A percentile compares a stretch with the other conserved stretches of the same genome.
Conservation (phyloP, 2,329 filamentous ascomycete species). For the Epichloe brachyelytri region DNA sequence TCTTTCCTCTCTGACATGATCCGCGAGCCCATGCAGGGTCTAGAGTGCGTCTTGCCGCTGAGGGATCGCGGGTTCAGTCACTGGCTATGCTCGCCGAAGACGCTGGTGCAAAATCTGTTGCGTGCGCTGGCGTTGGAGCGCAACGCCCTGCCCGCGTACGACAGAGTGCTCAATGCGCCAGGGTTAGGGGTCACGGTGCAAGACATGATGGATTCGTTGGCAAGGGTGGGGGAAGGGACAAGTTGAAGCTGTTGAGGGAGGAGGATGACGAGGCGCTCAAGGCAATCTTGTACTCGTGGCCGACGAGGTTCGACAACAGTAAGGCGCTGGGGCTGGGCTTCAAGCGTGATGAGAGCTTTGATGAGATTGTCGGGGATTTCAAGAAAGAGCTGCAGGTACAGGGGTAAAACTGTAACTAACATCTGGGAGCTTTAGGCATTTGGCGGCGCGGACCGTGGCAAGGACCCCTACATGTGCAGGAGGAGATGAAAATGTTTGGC, state of each 20-base stretch:
- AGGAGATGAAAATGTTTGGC: no score
- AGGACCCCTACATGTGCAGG: no score
- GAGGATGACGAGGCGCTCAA: constrained; percentile 32
- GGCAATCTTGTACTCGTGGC: constrained; percentile 38
- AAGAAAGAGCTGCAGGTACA: constrained; percentile 2
- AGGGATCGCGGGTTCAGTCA: constrained; percentile 28
- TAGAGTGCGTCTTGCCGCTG: constrained; percentile 30
- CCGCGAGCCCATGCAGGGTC: constrained; percentile 36
- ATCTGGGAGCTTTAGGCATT: no score
- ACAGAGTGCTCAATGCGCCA: constrained; percentile 28
- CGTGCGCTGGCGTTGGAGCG: constrained; percentile 16
- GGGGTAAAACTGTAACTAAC: no score
- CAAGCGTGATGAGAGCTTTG: constrained; percentile 24
- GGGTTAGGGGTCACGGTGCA: constrained; percentile 34
- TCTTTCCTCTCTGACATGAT: constrained; percentile 48
- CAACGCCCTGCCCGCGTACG: constrained; percentile 6
- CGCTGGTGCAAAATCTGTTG: constrained; percentile 31
- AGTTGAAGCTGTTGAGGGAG: constrained; percentile 28
- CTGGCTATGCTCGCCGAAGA: constrained; percentile 37
- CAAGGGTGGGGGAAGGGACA: constrained; percentile 31
- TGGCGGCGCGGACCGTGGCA: no score
- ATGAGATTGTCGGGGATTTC: constrained; percentile 12
- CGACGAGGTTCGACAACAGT: constrained; percentile 30
- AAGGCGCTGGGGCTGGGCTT: constrained; percentile 39
- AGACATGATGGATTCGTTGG: constrained; percentile 36